These are phyloP conservation scores for Sugiyamaella grinbergsii DNA, from an alignment of 1,139 yeast genomes.

Conservation along the genomic window DNA sequence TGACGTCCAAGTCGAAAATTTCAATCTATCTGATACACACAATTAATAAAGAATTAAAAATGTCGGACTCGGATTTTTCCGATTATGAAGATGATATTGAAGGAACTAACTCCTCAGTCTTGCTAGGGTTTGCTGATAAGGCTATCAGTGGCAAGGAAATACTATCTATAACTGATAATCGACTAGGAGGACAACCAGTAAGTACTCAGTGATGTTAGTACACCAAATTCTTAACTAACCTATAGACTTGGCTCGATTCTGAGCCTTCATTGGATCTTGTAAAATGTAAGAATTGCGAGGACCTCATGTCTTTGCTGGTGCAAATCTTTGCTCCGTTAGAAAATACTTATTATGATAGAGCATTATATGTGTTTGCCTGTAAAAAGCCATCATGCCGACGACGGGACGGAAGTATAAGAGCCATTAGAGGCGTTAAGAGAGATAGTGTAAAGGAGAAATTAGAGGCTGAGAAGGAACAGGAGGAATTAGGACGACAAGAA, in stretches of 20 bases:
- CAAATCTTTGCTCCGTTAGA: slow-evolving; percentile 80
- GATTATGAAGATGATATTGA: slow-evolving; percentile 28
- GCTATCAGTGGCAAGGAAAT: slow-evolving; percentile 17
- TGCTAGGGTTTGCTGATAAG: slow-evolving; percentile 60
- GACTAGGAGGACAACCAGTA: slow-evolving; percentile 75
- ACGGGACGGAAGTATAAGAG: slow-evolving; percentile 68
- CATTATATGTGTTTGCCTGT: slow-evolving; percentile 79
- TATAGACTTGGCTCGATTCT: slow-evolving; percentile 54
- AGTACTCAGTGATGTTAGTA: neutral
- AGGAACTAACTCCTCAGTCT: slow-evolving; percentile 49
- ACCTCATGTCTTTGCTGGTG: slow-evolving; percentile 63
- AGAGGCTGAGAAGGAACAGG: slow-evolving; percentile 49
- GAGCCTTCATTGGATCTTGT: slow-evolving; percentile 55
- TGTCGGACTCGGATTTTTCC: slow-evolving; percentile 27
- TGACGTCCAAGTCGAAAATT: neutral
- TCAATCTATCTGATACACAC: neutral
- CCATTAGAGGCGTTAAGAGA: slow-evolving; percentile 70
- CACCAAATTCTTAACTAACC: slow-evolving; percentile 4
- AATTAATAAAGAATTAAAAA: neutral
- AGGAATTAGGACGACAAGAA: slow-evolving; percentile 48
- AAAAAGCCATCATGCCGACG: slow-evolving; percentile 62
- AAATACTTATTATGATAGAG: slow-evolving; percentile 73
- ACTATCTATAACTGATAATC: slow-evolving; percentile 53
- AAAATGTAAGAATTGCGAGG: slow-evolving; percentile 65
- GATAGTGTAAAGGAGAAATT: slow-evolving; percentile 52